A percentile compares a stretch with the other conserved stretches of the same genome.
Conservation (phyloP, 2,329 filamentous ascomycete genomes). For the Claviceps africana region DNA sequence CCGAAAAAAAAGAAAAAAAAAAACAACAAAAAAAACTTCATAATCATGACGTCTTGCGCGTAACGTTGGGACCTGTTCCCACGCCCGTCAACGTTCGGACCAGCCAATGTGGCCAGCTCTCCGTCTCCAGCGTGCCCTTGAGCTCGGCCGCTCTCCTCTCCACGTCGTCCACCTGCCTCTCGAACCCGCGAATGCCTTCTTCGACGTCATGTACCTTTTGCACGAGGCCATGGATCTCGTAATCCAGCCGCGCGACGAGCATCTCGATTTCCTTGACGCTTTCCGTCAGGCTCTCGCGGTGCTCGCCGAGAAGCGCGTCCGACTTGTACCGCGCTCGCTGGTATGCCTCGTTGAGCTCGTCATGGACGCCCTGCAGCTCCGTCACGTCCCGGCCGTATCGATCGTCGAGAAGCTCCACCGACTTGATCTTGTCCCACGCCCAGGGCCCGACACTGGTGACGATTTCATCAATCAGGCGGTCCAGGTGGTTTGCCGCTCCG, state of each 20-base stretch:
- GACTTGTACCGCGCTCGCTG: conserved; percentile 52
- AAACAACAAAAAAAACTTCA: background rate
- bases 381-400: conserved; percentile 49
- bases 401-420: conserved; percentile 45
- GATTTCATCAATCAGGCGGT: conserved; percentile 36
- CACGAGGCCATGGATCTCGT: conserved; percentile 71
- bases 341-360: conserved; percentile 56
- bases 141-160: conserved; percentile 51
- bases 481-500: conserved; percentile 43
- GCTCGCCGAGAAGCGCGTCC: conserved; percentile 53
- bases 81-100: conserved; percentile 47
- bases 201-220: conserved; percentile 79
- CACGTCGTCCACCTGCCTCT: conserved; percentile 59
- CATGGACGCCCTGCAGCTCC: conserved; percentile 52
- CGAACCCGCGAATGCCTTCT: conserved; percentile 66
- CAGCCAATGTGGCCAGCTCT: conserved; percentile 52
- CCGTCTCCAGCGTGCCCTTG: conserved; percentile 46
- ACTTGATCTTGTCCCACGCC: conserved; percentile 43
- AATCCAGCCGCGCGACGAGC: conserved; percentile 74
- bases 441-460: conserved; percentile 42
- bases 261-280: conserved; percentile 66
- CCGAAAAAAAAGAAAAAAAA: background rate
- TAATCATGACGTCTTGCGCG: conserved; percentile 13
- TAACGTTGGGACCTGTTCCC: conserved; percentile 45
- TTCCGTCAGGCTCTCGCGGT: conserved; percentile 55